A percentile compares a stretch with the other conserved stretches of the same genome.
Conservation (phyloP, 1,284 basidiomycete genomes). For the Caloboletus firmus region DNA sequence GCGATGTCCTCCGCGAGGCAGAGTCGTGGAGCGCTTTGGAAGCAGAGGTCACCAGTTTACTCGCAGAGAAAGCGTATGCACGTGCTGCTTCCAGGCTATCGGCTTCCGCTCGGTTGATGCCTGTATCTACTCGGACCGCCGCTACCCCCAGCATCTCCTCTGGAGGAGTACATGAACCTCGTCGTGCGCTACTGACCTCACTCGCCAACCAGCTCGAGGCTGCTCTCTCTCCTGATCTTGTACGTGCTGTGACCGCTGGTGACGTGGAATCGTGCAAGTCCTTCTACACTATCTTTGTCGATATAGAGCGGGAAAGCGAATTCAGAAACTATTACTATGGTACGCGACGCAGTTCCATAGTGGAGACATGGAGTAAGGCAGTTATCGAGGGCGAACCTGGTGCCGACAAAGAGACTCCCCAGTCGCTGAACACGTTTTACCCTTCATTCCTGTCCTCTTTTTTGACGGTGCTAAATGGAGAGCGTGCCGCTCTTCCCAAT, state of each 20-base stretch:
- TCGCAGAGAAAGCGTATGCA: slow-evolving; percentile 74
- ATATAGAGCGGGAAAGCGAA: slow-evolving; percentile 87
- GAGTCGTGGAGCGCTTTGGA: slow-evolving; percentile 95
- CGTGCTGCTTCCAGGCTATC: slow-evolving; percentile 87
- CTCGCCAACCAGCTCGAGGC: slow-evolving; percentile 94
- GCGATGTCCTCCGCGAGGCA: slow-evolving; percentile 85
- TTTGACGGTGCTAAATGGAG: slow-evolving; percentile 62
- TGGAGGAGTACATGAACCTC: slow-evolving; percentile 62
- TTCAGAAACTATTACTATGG: slow-evolving; percentile 93
- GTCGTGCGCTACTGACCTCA: slow-evolving; percentile 80
- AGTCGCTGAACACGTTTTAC: slow-evolving; percentile 64
- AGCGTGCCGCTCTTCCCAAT: slow-evolving; percentile 71
- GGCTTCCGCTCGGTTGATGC: slow-evolving; percentile 84
- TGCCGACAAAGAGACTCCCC: slow-evolving; percentile 29
- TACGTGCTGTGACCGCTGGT: slow-evolving; percentile 75
- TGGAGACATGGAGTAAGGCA: slow-evolving; percentile 67
- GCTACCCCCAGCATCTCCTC: slow-evolving; percentile 42
- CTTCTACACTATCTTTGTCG: slow-evolving; percentile 83
- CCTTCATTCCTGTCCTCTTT: slow-evolving; percentile 74
- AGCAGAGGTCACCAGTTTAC: slow-evolving; percentile 80
- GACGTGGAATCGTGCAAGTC: slow-evolving; percentile 72
- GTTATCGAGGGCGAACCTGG: slow-evolving; percentile 42
- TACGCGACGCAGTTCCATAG: slow-evolving; percentile 63
- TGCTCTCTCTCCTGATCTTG: slow-evolving; percentile 80
- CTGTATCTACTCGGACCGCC: slow-evolving; percentile 85